Conservation (phyloP, 2,329 filamentous ascomycete species). For the Pseudophaeomoniella oleicola region DNA sequence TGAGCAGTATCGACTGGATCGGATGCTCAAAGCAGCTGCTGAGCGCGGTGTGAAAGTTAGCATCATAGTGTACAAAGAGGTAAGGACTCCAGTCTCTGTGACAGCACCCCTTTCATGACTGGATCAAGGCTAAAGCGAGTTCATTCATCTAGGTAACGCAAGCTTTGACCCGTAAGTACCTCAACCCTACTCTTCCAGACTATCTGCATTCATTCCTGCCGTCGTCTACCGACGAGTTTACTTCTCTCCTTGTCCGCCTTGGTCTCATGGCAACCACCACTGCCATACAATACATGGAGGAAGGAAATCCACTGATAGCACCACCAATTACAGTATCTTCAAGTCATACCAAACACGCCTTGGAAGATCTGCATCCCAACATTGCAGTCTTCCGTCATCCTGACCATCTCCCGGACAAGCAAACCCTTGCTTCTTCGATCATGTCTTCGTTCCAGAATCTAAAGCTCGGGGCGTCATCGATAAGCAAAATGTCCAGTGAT, state of each 20-base stretch:
- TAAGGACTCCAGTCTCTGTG: too few species aligned
- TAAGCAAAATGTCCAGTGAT: constrained; percentile 54
- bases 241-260: constrained; percentile 22
- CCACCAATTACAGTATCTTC: constrained; percentile 40
- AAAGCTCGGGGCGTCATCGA: constrained; percentile 37
- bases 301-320: constrained; percentile 27
- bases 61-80: constrained; percentile 86
- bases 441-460: constrained; percentile 40
- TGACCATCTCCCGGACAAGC: constrained; percentile 65
- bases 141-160: constrained; percentile 54
- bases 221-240: constrained; percentile 23
- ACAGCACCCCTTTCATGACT: too few species aligned
- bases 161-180: constrained; percentile 58
- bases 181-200: constrained; percentile 24
- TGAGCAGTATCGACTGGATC: constrained; percentile 70
- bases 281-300: constrained; percentile 29
- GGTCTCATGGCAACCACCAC: constrained; percentile 29
- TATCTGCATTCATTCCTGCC: constrained; percentile 30
- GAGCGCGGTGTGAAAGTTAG: constrained; percentile 72
- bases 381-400: constrained; percentile 84
- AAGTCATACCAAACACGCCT: constrained; percentile 62
- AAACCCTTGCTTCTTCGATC: constrained; percentile 47
- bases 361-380: constrained; percentile 67
- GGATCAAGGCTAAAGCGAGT: too few species aligned
- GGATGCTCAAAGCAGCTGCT: constrained; percentile 67